Evolutionary conservation across 345 rosid species (phyloP).

Genomic region (Excoecaria agallocha): DNA sequence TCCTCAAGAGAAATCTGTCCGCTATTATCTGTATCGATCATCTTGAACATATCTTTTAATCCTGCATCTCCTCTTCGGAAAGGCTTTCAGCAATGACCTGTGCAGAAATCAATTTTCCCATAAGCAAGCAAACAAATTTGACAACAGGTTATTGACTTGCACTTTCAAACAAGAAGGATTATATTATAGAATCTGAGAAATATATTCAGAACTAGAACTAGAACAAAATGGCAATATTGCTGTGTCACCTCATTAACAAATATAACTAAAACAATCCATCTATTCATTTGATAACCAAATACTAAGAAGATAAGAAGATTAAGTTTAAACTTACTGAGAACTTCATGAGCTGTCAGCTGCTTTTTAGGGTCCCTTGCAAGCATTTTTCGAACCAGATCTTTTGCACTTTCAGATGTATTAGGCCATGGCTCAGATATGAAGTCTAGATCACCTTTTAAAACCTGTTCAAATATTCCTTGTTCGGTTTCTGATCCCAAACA

Average conservation of each 20-base stretch:
- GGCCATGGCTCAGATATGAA: constrained; percentile 98
- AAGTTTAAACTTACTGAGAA: constrained; percentile 59
- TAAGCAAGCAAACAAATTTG: constrained; percentile 2
- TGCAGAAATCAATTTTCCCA: constrained; percentile 3
- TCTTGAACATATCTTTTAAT: constrained; percentile 84
- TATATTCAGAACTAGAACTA: background rate
- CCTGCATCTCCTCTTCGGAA: constrained; percentile 91
- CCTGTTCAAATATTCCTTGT: constrained; percentile 97
- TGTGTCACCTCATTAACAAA: background rate
- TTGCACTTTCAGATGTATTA: constrained; percentile 73
- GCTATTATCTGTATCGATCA: constrained; percentile 84
- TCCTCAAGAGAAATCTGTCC: constrained; percentile 90
- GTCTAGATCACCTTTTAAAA: constrained; percentile 86
- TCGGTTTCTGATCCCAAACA: constrained; percentile 68
- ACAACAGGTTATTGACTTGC: background rate
- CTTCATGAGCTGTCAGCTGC: constrained; percentile 82
- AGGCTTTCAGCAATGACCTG: constrained; percentile 89
- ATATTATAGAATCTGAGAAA: background rate
- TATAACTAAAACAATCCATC: background rate
- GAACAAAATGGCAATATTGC: background rate
- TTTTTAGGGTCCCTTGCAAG: constrained; percentile 76
- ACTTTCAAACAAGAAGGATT: background rate
- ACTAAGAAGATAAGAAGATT: background rate
- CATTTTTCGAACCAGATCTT: constrained; percentile 85
- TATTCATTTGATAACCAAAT: background rate